Evolutionary conservation across 768 basidiomycete species (phyloP).

Genomic region (Phlebiopsis gigantea): DNA sequence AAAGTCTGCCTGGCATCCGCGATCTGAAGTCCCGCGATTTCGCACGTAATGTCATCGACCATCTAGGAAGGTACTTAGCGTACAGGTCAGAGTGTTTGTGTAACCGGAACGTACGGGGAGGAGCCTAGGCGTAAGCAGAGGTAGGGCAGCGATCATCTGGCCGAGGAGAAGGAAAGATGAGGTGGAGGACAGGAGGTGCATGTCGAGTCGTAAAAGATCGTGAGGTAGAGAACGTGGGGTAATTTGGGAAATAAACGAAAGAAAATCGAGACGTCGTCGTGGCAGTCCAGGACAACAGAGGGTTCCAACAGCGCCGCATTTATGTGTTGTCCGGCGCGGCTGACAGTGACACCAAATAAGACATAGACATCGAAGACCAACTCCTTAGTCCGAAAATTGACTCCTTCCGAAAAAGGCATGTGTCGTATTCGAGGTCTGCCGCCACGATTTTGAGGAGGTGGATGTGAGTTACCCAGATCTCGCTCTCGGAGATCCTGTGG

Average conservation of each 20-base stretch:
- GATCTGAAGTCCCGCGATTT: not conserved
- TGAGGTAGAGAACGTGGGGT: constrained; percentile 4
- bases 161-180: not conserved
- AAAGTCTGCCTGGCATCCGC: not conserved
- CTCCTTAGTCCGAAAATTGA: not conserved
- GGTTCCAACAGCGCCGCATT: not conserved
- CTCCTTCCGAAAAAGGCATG: not conserved
- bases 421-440: not conserved
- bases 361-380: not conserved
- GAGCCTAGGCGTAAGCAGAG: not conserved
- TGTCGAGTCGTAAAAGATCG: constrained; percentile 4
- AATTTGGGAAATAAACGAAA: not conserved
- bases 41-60: constrained; percentile 5
- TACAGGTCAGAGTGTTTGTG: too few species aligned
- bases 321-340: not conserved
- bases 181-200: not conserved
- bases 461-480: too few species aligned
- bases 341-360: not conserved
- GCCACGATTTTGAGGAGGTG: not conserved
- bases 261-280: not conserved
- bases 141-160: not conserved
- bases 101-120: not conserved
- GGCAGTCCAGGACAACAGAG: not conserved
- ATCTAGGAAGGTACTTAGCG: not conserved
- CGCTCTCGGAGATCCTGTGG: not conserved